These are phyloP conservation scores for Epicoccum sorghinum DNA, from an alignment of 2,329 filamentous ascomycete species.

Conservation along the genomic window DNA sequence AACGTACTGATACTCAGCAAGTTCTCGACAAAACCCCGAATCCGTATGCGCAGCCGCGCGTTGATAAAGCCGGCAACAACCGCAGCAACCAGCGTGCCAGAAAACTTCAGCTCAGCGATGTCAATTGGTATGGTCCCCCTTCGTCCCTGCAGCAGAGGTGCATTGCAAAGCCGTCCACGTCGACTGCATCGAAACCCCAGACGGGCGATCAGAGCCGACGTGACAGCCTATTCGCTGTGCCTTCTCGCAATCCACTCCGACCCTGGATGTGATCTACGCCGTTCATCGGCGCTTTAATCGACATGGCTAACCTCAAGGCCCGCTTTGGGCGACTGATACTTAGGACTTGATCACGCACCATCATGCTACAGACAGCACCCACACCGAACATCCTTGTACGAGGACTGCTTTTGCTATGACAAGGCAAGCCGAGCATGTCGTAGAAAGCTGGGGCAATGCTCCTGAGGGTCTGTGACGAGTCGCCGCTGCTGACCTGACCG, in stretches of 20 bases:
- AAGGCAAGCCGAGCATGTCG: not conserved
- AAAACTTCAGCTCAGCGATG: slow-evolving; percentile 92
- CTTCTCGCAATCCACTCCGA: slow-evolving; percentile 14
- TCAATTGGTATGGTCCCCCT: slow-evolving; percentile 80
- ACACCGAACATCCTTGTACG: slow-evolving; percentile 18
- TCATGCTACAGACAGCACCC: slow-evolving; percentile 32
- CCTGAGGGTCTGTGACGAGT: not conserved
- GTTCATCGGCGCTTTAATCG: slow-evolving; percentile 10
- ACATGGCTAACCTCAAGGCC: slow-evolving; percentile 37
- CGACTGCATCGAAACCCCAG: slow-evolving; percentile 13
- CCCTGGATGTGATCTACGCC: slow-evolving; percentile 14
- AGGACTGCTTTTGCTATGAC: slow-evolving; percentile 10
- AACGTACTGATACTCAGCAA: slow-evolving; percentile 43
- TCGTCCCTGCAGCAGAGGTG: slow-evolving; percentile 25
- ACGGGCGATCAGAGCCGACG: slow-evolving; percentile 20
- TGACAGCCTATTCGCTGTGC: slow-evolving; percentile 7
- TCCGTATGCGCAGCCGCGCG: slow-evolving; percentile 52
- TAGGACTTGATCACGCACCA: slow-evolving; percentile 39
- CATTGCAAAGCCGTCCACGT: slow-evolving; percentile 12
- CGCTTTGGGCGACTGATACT: slow-evolving; percentile 28
- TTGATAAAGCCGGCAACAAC: slow-evolving; percentile 66
- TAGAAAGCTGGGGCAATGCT: not conserved
- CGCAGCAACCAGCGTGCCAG: slow-evolving; percentile 80
- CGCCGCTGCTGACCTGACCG: not conserved
- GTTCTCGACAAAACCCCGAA: slow-evolving; percentile 50